These are phyloP conservation scores for Cyamopsis tetragonoloba DNA, from an alignment of 306 rosid species.

Conservation along the genomic window DNA sequence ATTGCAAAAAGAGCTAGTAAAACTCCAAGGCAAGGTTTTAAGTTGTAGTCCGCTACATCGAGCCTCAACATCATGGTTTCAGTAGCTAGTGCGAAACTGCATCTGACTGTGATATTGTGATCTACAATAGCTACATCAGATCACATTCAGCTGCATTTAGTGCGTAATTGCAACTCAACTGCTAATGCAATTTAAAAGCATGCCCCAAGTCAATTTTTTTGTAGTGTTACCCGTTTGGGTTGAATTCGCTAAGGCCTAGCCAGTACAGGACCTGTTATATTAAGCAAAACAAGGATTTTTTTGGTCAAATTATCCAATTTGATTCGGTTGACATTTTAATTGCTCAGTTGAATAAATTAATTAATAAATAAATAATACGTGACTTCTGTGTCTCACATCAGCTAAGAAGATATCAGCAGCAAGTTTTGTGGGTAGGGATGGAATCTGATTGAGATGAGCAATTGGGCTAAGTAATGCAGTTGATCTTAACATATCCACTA, in stretches of 20 bases:
- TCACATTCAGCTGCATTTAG: no score
- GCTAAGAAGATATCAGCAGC: slow-evolving; percentile 53
- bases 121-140: no score
- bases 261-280: slow-evolving; percentile 46
- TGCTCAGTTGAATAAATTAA: not conserved
- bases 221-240: slow-evolving; percentile 52
- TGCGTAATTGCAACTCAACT: no score
- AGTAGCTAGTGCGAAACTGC: no score
- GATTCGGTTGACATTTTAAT: not conserved
- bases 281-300: not conserved
- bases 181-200: no score
- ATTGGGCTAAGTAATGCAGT: slow-evolving; percentile 76
- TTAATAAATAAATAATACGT: no score
- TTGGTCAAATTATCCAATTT: not conserved
- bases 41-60: no score
- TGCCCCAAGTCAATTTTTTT: no score
- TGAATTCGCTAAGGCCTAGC: slow-evolving; percentile 51
- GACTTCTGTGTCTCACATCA: slow-evolving; percentile 35
- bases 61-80: no score
- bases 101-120: no score
- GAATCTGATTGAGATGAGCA: slow-evolving; percentile 58
- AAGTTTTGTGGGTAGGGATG: slow-evolving; percentile 39
- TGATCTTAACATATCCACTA: slow-evolving; percentile 49
- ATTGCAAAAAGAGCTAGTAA: not conserved
- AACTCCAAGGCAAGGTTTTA: not conserved